These are phyloP conservation scores for Glonium stellatum DNA, from an alignment of 495 filamentous ascomycete genomes.

Conservation along the genomic window DNA sequence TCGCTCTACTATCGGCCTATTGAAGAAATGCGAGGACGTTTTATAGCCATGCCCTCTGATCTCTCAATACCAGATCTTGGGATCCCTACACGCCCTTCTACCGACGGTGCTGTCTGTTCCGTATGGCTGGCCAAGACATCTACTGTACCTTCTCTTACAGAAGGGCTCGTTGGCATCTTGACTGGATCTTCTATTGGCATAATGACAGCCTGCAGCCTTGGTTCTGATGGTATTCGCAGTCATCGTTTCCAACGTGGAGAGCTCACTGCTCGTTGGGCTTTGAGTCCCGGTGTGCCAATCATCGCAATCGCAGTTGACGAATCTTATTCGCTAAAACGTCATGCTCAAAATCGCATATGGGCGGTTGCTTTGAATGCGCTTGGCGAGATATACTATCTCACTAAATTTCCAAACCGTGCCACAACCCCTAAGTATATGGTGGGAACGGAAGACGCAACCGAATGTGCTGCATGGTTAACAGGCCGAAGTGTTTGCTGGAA, in stretches of 20 bases:
- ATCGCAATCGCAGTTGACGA: slow-evolving; percentile 81
- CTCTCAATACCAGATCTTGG: slow-evolving; percentile 50
- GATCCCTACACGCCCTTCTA: slow-evolving; percentile 61
- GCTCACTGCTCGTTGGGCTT: slow-evolving; percentile 75
- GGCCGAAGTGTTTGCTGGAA: slow-evolving; percentile 76
- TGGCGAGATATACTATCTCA: slow-evolving; percentile 83
- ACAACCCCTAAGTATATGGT: slow-evolving; percentile 31
- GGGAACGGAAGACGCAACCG: slow-evolving; percentile 40
- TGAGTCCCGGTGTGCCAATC: slow-evolving; percentile 90
- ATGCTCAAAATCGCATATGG: slow-evolving; percentile 67
- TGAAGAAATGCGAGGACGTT: slow-evolving; percentile 74
- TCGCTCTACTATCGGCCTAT: slow-evolving; percentile 65
- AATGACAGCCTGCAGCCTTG: slow-evolving; percentile 75
- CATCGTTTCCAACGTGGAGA: slow-evolving; percentile 64
- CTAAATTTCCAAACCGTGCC: slow-evolving; percentile 52
- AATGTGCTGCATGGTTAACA: slow-evolving; percentile 67
- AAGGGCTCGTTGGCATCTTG: slow-evolving; percentile 74
- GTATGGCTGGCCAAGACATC: slow-evolving; percentile 90
- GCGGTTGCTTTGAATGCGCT: slow-evolving; percentile 83
- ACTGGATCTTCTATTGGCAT: slow-evolving; percentile 79
- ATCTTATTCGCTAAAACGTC: slow-evolving; percentile 60
- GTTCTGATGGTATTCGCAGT: slow-evolving; percentile 56
- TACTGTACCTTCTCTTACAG: slow-evolving; percentile 60
- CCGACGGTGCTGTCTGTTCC: slow-evolving; percentile 57
- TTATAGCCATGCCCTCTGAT: slow-evolving; percentile 50